Evolutionary conservation across 352 stramenopile genomes (phyloP), one percentile per base, ranked within the genome.

Genomic region (Phytopythium cucurbitacearum): DNA sequence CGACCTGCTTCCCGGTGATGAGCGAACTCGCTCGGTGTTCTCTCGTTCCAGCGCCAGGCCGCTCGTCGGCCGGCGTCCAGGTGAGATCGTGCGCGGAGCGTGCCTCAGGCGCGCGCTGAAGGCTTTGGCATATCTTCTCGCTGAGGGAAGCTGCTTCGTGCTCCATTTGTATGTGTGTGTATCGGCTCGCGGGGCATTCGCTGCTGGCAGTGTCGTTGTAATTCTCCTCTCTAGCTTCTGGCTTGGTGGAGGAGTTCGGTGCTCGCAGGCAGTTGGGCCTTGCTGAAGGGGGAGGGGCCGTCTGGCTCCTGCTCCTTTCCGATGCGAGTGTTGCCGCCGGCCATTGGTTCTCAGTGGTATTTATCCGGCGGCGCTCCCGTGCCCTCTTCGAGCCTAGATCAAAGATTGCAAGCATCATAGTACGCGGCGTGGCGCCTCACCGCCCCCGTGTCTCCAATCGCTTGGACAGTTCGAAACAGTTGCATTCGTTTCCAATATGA

Each of bases 361-460:
- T 57, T 46, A 57, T 63, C 49, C 71, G 71, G 62, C 56, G 65
- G 59, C 71, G 76, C 73, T 90, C 67, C 80, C 75, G 75, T 53
- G 71, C 45, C 60, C 44, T 58, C 64, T 39, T 67, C 64, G 60
- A 64, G 76, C 74, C 76, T 39, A 90, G 10, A 90, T 34, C 38
- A 78, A 73, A 72, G 43, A 28, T 62, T 64, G 54, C 44, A 64
- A 87, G 76, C 58, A 90, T 90, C 80, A 90, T 90, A 90, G 80
- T 90, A 90, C 80, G 64, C 75, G 74, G 68, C 67, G 69, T 52
- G 70, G 56, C 73, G 74, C 70, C 61, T 69, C 61, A 74, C 75
- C 76, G 79, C 71, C 60, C 65, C 83, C 69, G 80, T 87, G 80
- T 87, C 80, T 90, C 80, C 80, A 90, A 78, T 88, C 56, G 69